Base-by-base conservation (phyloP, 2,329 filamentous ascomycete species). In the Exserohilum turcica region DNA sequence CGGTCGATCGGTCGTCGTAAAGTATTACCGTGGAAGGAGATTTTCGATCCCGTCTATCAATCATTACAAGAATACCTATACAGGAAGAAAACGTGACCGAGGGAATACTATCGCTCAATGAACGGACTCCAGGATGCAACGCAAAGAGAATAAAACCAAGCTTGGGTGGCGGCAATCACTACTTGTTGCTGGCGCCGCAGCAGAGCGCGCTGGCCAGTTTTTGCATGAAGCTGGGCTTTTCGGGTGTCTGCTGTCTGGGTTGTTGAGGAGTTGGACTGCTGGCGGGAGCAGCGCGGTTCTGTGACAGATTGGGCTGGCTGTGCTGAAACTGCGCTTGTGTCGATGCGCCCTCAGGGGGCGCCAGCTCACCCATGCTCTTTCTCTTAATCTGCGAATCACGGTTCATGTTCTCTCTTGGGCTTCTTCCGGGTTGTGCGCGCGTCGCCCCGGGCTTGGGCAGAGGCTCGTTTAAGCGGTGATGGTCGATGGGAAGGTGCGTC, bases 321-420 rank as follows among this genome's bases (percentile, higher is more conserved):
- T 91, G 93, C 80, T 96, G 92, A 82, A 96, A 97, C 74, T 97
- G 93, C 64, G 93, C 93, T 77, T 95, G 91, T 61, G 91, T 97
- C 72, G 91, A 96, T 8, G 63, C 63, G 68, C 89, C 91, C 72
- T 92, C 88, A 66, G 92, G 90, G 61, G 92, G 93, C 71, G 86
- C 85, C 75, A 89, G 85, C 75, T 95, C 90, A 75, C 86, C 80
- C 80, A 83, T 86, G 83, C 87, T 92, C 78, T 84, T 85, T 79
- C 91, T 86, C 82, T 92, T 75, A 44, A 67, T 61, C 49, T 71
- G 58, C 31, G 64, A 59, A 24, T 62, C 63, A 31, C 63, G 61
- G 42, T 60, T 61, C 48, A 55, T 57, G 28, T 52, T 60, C 44
- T 74, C 68, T 49, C 70, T 66, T 66, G 72, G 73, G 59, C 64